Evolutionary conservation across 495 filamentous ascomycete genomes (phyloP), one percentile per base, ranked within the genome.

Genomic region (Talaromyces wortmannii): DNA sequence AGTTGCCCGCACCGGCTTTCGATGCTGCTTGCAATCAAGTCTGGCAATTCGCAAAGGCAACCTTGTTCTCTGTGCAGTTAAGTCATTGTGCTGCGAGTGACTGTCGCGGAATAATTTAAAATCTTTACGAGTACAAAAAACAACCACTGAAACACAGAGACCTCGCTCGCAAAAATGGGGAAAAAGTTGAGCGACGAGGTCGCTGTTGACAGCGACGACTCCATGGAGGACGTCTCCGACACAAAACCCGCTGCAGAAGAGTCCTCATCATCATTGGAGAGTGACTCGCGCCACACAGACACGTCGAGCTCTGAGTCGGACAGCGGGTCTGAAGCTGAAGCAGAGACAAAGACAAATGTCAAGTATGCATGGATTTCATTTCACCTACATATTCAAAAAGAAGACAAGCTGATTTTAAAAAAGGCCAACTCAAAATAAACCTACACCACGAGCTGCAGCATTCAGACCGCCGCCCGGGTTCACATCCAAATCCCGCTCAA

Each of bases 391-490:
- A 8, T 12, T 30, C 15, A 15, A 13, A 48, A 32, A n/a, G 60
- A 58, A 31, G 57, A 50, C 11, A 52, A 61, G 0, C 73, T 72
- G 23, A 76, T 58, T 68, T 31, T 61, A 60, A 2, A 23, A 23
- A 43, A 68, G 54, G 15, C 51, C 73, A 11, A 70, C 71, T 71
- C 70, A 74, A 43, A 77, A 52, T 29, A 74, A 30, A 48, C 45
- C 10, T 4, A 18, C 45, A 18, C 8, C 56, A 52, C 61, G 56
- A 29, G 56, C 68, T 7, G 63, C 64, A 60, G 59, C 64, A 7
- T 77, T 71, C 66, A 71, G 71, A 58, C 63, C 74, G 4, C 74
- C 74, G 1, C 50, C 59, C 4, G 74, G 72, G 6, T 77, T 77
- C 66, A 75, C 69, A 52, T 64, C 68, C 53, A 65, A 69, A 50